Evolutionary conservation across 2,329 filamentous ascomycete genomes (phyloP).

Genomic region (Dichotomopilus funicola): DNA sequence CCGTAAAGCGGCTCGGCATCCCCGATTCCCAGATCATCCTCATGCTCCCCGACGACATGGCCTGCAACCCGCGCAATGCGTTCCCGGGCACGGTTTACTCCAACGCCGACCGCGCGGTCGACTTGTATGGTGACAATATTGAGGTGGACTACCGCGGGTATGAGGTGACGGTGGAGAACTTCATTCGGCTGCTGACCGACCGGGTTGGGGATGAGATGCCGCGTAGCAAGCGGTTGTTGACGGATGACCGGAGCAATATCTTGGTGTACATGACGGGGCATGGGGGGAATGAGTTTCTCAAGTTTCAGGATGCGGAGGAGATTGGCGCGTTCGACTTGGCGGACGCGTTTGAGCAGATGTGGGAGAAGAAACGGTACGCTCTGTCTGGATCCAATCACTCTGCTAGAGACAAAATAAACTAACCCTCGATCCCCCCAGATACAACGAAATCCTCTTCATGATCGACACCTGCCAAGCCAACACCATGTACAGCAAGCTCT

Average conservation of each 20-base stretch:
- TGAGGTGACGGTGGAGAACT: conserved; percentile 98
- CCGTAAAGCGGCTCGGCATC: conserved; percentile 94
- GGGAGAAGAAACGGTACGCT: conserved; percentile 88
- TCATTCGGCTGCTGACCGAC: conserved; percentile 91
- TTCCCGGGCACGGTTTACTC: conserved; percentile 98
- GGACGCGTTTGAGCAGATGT: conserved; percentile 98
- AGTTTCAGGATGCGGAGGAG: conserved; percentile 97
- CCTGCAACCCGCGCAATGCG: conserved; percentile 95
- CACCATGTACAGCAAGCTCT: conserved; percentile 98
- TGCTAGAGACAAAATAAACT: neutral
- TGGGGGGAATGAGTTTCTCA: conserved; percentile 94
- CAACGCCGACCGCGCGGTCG: conserved; percentile 90
- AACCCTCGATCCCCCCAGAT: conserved; percentile 42
- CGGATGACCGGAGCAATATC: conserved; percentile 93
- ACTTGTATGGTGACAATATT: conserved; percentile 97
- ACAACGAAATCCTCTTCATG: conserved; percentile 98
- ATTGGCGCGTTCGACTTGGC: conserved; percentile 94
- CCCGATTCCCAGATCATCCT: conserved; percentile 98
- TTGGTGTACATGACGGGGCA: conserved; percentile 99
- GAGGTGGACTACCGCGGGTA: conserved; percentile 98
- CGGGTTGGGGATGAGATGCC: conserved; percentile 92
- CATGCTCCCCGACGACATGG: conserved; percentile 99
- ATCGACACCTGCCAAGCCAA: conserved; percentile 99
- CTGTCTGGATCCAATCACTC: neutral
- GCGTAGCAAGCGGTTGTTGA: conserved; percentile 85